Evolutionary conservation across 202 grass and related monocot species (phyloP), one percentile per base, ranked within the genome.

Genomic region (Carex sylvatica): DNA sequence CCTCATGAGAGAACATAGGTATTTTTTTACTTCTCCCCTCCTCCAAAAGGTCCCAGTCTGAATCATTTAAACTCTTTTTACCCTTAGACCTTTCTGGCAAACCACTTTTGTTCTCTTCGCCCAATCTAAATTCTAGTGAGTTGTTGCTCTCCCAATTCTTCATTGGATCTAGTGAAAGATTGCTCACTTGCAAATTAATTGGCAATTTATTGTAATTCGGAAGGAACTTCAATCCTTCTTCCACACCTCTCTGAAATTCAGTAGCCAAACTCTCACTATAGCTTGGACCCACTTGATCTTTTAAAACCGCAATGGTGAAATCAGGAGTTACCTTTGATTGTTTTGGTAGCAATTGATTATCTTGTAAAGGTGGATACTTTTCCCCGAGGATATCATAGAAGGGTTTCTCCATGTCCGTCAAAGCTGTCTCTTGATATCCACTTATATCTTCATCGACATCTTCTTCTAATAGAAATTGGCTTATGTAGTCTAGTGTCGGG

Each of bases 31-130:
- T 89, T 85, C 87, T 82, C 0, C 53, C 20, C 28, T 26, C 79
- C 85, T 87, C 74, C 5, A 44, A 47, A 54, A 86, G 73, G 49
- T 89, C 80, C 30, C 82, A 61, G 53, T 88, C 80, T 70, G 76
- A 54, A 33, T 19, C 51, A 61, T 67, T 3, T 2, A 51, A 71
- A 61, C 49, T 80, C 26, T 20, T 71, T 44, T 40, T 73, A 38
- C 38, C 33, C 3, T 36, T 56, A 79, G 74, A 20, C 58, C 16
- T 78, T 3, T 24, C 10, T 62, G 26, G 11, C 33, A 80, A 22
- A 26, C 5, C 13, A 65, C 12, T 19, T 64, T 65, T 36, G n/a
- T 44, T 80, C 78, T 65, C 78, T 80, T 65, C 58, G 36, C 22
- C 12, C 1, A 0, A 13, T 23, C 14, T 30, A 8, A 61, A 80